Evolutionary conservation across 1,139 yeast species (phyloP).

Genomic region (Pichia sp.): DNA sequence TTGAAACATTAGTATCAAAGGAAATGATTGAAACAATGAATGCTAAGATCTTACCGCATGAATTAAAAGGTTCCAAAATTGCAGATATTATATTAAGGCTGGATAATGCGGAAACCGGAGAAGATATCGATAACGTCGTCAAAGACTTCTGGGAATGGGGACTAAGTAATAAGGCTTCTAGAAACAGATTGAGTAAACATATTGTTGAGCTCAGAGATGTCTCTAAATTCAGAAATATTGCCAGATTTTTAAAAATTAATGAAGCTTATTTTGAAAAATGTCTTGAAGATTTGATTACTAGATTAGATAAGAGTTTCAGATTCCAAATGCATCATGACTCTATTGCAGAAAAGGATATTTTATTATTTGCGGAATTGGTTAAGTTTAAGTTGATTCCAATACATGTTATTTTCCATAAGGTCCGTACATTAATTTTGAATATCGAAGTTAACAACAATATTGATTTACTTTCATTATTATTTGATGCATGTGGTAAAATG

Average conservation of each 20-base stretch:
- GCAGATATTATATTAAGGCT: constrained; percentile 32
- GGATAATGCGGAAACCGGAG: constrained; percentile 44
- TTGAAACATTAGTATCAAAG: constrained; percentile 25
- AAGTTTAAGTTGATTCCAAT: constrained; percentile 77
- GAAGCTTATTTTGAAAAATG: constrained; percentile 48
- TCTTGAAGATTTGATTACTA: constrained; percentile 52
- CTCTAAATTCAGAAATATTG: constrained; percentile 48
- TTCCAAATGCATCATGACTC: constrained; percentile 54
- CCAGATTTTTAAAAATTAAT: constrained; percentile 68
- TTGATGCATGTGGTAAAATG: constrained; percentile 74
- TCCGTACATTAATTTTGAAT: constrained; percentile 53
- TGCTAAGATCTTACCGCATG: constrained; percentile 18
- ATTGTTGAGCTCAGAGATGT: constrained; percentile 48
- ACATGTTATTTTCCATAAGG: constrained; percentile 69
- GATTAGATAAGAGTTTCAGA: constrained; percentile 60
- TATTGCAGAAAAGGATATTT: constrained; percentile 55
- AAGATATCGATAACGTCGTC: constrained; percentile 57
- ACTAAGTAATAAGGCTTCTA: constrained; percentile 74
- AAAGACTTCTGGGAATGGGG: constrained; percentile 49
- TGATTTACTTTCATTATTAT: constrained; percentile 62
- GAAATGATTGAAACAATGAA: constrained; percentile 25
- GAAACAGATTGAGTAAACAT: constrained; percentile 55
- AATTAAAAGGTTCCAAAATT: constrained; percentile 15
- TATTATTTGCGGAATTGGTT: constrained; percentile 70
- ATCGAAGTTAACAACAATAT: constrained; percentile 54